phyloP scores from a whole-genome alignment of 495 filamentous ascomycete species.

The Neurospora cerealis region DNA sequence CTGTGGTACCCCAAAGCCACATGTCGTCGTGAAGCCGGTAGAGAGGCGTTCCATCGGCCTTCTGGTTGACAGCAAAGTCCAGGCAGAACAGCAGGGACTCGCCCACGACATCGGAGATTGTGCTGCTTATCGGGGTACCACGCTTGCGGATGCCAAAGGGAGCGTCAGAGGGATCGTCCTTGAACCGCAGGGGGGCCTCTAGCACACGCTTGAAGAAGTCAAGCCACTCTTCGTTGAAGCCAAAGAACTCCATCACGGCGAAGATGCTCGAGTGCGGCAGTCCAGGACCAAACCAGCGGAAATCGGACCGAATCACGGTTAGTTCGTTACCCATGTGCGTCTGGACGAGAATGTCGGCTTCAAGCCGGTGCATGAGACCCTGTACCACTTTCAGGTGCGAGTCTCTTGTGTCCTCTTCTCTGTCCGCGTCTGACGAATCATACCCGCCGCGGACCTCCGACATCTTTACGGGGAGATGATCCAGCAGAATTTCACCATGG shows the following conservation, averaged over 20 bases:
- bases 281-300: constrained; percentile 52
- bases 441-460: constrained; percentile 14
- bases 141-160: constrained; percentile 34
- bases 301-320: constrained; percentile 51
- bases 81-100: constrained; percentile 56
- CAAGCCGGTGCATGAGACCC: constrained; percentile 45
- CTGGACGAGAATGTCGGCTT: constrained; percentile 50
- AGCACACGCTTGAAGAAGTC: constrained; percentile 54
- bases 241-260: constrained; percentile 49
- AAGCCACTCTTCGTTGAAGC: constrained; percentile 47
- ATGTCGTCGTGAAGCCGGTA: constrained; percentile 63
- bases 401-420: constrained; percentile 9
- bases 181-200: constrained; percentile 46
- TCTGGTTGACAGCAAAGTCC: constrained; percentile 57
- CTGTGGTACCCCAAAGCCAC: constrained; percentile 54
- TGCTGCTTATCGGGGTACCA: constrained; percentile 50
- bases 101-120: constrained; percentile 47
- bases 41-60: constrained; percentile 38
- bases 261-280: constrained; percentile 51
- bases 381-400: constrained; percentile 37
- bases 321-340: constrained; percentile 41
- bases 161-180: constrained; percentile 11
- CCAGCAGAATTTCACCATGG: constrained; percentile 28
- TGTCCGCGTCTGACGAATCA: constrained; percentile 5
- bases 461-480: constrained; percentile 39